phyloP scores from a whole-genome alignment of 192 early-diverging fungal species.

The Coemansia nantahalensis region DNA sequence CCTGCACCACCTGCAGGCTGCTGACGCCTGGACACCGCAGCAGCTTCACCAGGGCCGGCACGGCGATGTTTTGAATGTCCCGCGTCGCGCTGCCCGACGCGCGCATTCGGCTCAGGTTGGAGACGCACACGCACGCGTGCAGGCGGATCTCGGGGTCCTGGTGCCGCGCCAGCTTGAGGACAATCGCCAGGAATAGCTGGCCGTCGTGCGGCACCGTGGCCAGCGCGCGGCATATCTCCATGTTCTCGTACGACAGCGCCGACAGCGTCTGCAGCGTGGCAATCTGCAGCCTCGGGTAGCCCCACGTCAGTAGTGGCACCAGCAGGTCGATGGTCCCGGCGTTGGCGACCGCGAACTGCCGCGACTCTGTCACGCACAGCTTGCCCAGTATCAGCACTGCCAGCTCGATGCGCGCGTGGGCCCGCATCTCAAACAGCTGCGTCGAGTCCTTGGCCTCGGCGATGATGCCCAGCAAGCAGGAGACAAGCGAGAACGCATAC shows the following conservation, averaged over 20 bases:
- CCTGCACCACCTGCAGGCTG: conserved; percentile 21
- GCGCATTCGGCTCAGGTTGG: conserved; percentile 49
- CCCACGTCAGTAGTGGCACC: conserved; percentile 23
- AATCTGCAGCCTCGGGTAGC: conserved; percentile 33
- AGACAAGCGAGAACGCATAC: conserved; percentile 19
- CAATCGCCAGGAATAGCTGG: conserved; percentile 13
- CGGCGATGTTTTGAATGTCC: conserved; percentile 27
- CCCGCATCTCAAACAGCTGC: conserved; percentile 22
- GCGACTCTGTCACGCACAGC: conserved; percentile 41
- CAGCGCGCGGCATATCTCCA: conserved; percentile 36
- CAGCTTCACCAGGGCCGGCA: conserved; percentile 40
- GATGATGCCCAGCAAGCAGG: conserved; percentile 35
- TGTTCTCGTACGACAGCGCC: conserved; percentile 48
- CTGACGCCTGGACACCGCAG: conserved; percentile 7
- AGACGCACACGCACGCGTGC: conserved; percentile 31
- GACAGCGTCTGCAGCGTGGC: conserved; percentile 36
- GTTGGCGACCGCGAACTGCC: conserved; percentile 48
- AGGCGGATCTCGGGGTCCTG: conserved; percentile 29
- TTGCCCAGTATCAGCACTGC: conserved; percentile 40
- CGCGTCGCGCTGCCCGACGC: conserved; percentile 8
- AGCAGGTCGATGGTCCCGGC: conserved; percentile 36
- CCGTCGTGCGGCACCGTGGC: conserved; percentile 7
- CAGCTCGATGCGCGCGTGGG: conserved; percentile 41
- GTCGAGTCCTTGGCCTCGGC: conserved; percentile 9
- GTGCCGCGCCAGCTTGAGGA: conserved; percentile 29